These are phyloP conservation scores for Solanum chacoense DNA, from an alignment of 305 asterid genomes.

Conservation along the genomic window DNA sequence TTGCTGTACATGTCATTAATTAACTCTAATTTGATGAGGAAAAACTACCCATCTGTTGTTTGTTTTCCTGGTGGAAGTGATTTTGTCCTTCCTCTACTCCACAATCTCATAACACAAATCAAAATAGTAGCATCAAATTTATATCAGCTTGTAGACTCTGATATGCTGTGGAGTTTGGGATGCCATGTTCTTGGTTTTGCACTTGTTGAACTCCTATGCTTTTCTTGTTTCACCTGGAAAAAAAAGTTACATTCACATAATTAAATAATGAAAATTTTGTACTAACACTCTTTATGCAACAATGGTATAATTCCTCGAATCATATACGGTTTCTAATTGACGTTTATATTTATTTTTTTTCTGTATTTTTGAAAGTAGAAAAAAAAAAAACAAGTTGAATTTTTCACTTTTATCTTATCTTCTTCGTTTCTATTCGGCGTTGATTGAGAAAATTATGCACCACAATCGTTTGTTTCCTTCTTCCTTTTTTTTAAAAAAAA, in stretches of 20 bases:
- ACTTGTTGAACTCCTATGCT: conserved; percentile 13
- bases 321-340: background rate
- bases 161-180: conserved; percentile 72
- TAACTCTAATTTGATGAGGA: background rate
- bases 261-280: background rate
- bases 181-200: conserved; percentile 69
- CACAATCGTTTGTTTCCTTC: background rate
- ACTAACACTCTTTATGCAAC: background rate
- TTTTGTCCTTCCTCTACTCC: background rate
- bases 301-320: background rate
- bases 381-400: background rate
- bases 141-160: conserved; percentile 61
- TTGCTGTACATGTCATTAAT: conserved; percentile 1
- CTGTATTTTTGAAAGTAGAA: background rate
- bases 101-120: background rate
- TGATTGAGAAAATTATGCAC: background rate
- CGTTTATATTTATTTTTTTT: background rate
- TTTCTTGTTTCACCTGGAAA: background rate
- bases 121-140: background rate
- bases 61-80: background rate
- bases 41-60: background rate
- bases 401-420: background rate
- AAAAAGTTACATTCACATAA: background rate
- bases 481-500: no score
- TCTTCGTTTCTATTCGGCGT: background rate